Evolutionary conservation across 441 rosid genomes (phyloP).

Genomic region (Theobroma grandiflorum): DNA sequence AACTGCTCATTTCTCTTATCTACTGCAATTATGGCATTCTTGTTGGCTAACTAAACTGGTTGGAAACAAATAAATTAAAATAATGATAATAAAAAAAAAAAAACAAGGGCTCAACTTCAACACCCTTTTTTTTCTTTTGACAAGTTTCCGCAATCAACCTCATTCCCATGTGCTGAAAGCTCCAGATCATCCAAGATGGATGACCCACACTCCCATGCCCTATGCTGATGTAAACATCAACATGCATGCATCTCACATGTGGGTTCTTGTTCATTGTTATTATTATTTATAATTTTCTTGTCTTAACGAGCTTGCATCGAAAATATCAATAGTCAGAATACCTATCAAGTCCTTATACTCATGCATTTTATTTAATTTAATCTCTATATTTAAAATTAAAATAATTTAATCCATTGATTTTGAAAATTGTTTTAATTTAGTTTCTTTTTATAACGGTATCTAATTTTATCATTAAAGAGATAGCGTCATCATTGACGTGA

Average conservation of each 20-base stretch:
- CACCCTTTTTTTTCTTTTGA: neutral
- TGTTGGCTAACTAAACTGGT: neutral
- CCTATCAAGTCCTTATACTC: no score
- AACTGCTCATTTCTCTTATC: conserved; percentile 1
- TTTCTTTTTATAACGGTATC: no score
- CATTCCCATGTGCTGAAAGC: conserved; percentile 37
- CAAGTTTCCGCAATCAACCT: neutral
- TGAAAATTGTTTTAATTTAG: no score
- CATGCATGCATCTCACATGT: conserved; percentile 22
- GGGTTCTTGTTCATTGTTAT: neutral
- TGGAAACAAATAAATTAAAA: neutral
- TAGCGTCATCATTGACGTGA: no score
- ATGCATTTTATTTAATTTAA: no score
- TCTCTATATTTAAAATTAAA: no score
- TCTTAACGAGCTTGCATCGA: conserved; percentile 12
- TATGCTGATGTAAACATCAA: conserved; percentile 24
- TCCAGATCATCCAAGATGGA: conserved; percentile 10
- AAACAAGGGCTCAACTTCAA: neutral
- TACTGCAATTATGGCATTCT: conserved; percentile 10
- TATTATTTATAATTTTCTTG: neutral
- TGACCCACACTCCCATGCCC: neutral
- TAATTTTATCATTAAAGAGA: no score
- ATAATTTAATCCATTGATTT: no score
- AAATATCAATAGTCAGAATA: neutral
- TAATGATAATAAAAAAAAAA: no score